Evolutionary conservation across 2,329 filamentous ascomycete genomes (phyloP).

Genomic region (Apiospora kogelbergensis): DNA sequence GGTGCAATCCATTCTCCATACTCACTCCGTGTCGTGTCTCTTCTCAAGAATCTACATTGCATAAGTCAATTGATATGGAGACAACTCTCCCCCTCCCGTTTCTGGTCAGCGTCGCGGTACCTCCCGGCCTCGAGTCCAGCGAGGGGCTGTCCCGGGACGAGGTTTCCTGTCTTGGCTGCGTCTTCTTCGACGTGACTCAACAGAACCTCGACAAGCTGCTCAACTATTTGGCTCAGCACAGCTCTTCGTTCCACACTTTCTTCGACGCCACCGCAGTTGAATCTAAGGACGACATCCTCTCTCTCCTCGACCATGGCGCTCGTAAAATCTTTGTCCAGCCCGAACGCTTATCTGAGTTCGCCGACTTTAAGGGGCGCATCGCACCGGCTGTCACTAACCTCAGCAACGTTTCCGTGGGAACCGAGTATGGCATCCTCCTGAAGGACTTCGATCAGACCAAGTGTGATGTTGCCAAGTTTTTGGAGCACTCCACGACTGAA

Average conservation of each 20-base stretch:
- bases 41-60: background rate
- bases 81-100: constrained; percentile 64
- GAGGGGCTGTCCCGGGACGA: constrained; percentile 58
- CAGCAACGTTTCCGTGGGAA: constrained; percentile 42
- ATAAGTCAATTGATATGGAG: constrained; percentile 49
- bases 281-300: constrained; percentile 70
- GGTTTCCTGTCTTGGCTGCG: constrained; percentile 57
- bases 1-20: background rate
- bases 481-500: constrained; percentile 39
- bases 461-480: constrained; percentile 41
- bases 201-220: constrained; percentile 42
- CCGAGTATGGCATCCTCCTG: constrained; percentile 52
- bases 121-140: constrained; percentile 45
- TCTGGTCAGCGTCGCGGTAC: constrained; percentile 56
- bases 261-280: constrained; percentile 73
- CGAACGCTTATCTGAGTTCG: constrained; percentile 61
- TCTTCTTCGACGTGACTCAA: constrained; percentile 54
- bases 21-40: background rate
- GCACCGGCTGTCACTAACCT: constrained; percentile 50
- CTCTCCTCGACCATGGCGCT: constrained; percentile 82
- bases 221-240: constrained; percentile 49
- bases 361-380: constrained; percentile 57
- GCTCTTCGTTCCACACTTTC: constrained; percentile 60
- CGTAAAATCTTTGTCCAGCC: constrained; percentile 79
- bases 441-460: constrained; percentile 49